Evolutionary conservation across 768 basidiomycete species (phyloP).

Genomic region (Hygrophorus russula): DNA sequence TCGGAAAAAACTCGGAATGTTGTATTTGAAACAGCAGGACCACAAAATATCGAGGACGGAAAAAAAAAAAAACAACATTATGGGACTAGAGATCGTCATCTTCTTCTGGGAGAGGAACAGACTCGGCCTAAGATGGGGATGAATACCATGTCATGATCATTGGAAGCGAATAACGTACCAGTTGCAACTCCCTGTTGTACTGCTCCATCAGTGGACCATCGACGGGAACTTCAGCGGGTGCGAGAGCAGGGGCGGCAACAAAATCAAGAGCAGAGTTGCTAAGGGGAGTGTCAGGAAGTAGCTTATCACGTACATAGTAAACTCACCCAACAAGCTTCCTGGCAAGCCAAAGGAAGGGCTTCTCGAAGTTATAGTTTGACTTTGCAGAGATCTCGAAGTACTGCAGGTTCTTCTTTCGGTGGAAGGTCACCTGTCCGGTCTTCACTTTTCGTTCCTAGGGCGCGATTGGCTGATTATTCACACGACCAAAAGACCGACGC

Average conservation of each 20-base stretch:
- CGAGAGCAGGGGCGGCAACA: constrained; percentile 92
- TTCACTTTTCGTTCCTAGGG: constrained; percentile 97
- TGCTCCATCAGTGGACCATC: constrained; percentile 68
- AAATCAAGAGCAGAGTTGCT: constrained; percentile 88
- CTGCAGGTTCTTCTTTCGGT: constrained; percentile 99
- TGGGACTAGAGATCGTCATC: constrained; percentile 68
- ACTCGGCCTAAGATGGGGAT: constrained; percentile 50
- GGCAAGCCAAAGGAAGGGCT: constrained; percentile 99
- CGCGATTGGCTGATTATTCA: constrained; percentile 5
- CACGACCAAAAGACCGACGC: constrained; percentile 12
- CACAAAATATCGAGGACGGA: constrained; percentile 12
- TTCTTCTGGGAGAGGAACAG: constrained; percentile 94
- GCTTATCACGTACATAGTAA: background rate
- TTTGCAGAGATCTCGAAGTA: constrained; percentile 99
- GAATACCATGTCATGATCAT: constrained; percentile 1
- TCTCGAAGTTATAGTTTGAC: constrained; percentile 99
- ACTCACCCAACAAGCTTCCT: constrained; percentile 94
- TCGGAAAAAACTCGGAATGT: constrained; percentile 7
- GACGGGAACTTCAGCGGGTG: constrained; percentile 85
- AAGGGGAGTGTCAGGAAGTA: constrained; percentile 3
- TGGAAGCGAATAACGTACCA: constrained; percentile 25
- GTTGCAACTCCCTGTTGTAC: constrained; percentile 68
- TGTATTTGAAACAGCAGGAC: constrained; percentile 16
- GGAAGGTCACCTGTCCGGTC: constrained; percentile 97
- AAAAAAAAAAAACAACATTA: constrained; percentile 4